Conservation (phyloP, 106 monocot species). For the Hemerocallis citrina region DNA sequence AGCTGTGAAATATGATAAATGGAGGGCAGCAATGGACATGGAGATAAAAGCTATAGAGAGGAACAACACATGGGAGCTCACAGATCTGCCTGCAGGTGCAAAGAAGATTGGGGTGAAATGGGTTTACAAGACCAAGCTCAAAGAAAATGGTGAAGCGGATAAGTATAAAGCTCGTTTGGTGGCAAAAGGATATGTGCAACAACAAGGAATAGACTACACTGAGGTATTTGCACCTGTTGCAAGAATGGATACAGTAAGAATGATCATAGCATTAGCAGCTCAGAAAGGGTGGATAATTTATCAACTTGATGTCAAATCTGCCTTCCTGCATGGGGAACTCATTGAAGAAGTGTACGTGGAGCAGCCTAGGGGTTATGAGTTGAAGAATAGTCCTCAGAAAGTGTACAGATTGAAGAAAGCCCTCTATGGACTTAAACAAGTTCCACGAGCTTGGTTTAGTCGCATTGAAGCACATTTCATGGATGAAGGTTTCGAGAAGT, state of each 20-base stretch:
- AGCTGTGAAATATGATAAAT: too few species aligned
- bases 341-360: constrained; percentile 6
- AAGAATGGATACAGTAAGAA: constrained; percentile 2
- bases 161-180: too few species aligned
- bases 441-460: constrained; percentile 8
- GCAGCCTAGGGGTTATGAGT: not conserved
- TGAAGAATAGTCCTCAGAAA: not conserved
- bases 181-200: constrained; percentile 5
- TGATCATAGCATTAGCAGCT: not conserved
- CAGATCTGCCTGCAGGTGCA: not conserved
- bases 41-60: too few species aligned
- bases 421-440: constrained; percentile 9
- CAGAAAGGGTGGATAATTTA: not conserved
- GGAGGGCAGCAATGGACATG: too few species aligned
- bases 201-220: not conserved
- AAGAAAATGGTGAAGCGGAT: too few species aligned
- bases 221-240: constrained; percentile 7
- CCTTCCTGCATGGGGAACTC: constrained; percentile 5
- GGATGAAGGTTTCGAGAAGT: not conserved
- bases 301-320: constrained; percentile 13
- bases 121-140: constrained; percentile 1
- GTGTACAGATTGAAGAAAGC: constrained; percentile 2
- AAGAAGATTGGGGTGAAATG: constrained; percentile 3
- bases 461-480: constrained; percentile 3
- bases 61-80: not conserved